Evolutionary conservation across 2,329 filamentous ascomycete genomes (phyloP), one percentile per base, ranked within the genome.

Genomic region (Diaporthe capsici): DNA sequence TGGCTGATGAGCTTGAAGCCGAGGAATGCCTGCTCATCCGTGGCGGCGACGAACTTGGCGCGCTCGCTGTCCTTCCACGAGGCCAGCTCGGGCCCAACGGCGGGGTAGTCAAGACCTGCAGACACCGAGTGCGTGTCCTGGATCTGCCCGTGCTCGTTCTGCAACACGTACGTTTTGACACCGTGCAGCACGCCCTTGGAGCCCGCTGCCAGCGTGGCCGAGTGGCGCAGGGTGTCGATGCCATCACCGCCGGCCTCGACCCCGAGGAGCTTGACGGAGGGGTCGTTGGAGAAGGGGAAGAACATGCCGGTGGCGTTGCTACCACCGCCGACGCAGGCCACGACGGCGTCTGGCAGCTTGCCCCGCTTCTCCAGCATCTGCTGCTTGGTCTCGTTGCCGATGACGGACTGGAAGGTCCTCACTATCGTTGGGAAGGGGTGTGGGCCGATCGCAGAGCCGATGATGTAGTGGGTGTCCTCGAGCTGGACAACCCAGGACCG

Each of bases 361-460:
- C 95, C 95, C 65, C 93, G 92, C 84, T 94, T 92, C 82, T 93
- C 92, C 77, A 92, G 88, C 93, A 99, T 96, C 86, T 98, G 96
- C 80, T 93, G 87, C 88, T 97, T 98, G 60, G 97, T 98, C 88
- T 99, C 97, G 80, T 94, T 91, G 73, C 97, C 97, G 79, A 99
- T 99, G 77, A 99, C 94, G 7, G 94, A 97, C 86, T 98, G 97
- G 92, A 99, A 98, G 0, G 96, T 98, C 76, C 97, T 93, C 71
- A 98, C 97, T 78, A 98, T 98, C 71, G 95, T 98, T 1, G 97
- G 97, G 92, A 98, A 98, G 15, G 97, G 97, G 84, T 99, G 97
- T 65, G 97, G 97, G 0, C 97, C 97, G 80, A 99, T 99, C 60
- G 97, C 97, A 22, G 95, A 98, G 74, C 97, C 97, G 80, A 99